Evolutionary conservation across 352 stramenopile genomes (phyloP), one percentile per base, ranked within the genome.

Genomic region (Phytophthora foliorum): DNA sequence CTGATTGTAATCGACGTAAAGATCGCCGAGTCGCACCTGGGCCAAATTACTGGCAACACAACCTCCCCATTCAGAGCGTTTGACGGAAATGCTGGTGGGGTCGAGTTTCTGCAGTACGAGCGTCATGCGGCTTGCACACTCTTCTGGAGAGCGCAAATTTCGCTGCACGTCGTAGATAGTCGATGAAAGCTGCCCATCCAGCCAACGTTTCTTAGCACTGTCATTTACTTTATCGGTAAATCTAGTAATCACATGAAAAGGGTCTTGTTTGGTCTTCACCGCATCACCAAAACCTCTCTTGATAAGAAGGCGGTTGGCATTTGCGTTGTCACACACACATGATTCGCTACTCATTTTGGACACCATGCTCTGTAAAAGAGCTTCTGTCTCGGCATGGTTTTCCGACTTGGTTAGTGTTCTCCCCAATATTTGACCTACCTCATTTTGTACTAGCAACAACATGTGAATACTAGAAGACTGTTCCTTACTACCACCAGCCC

Each of bases 391-490:
- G 6, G 29, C 10, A 31, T 57, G 31, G 16, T 57, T 57, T 25
- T 46, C 51, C 6, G 31, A 46, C 2, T 13, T 5, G 4, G 51
- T 46, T 6, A 57, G 14, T 17, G 10, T n/a, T 25, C 32, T 46
- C 11, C 11, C 27, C 14, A 57, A 5, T n/a, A 57, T 34, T 24
- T 46, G 51, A 32, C 51, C 51, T 17, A 41, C 4, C 17, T 41
- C 34, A 41, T 41, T 41, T 41, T 41, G 34, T 6, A 41, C 34
- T 41, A 54, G 17, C 39, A 69, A 24, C 25, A 69, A n/a, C 49
- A 67, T 55, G 0, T 41, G 59, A 21, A 60, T 41, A 19, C 22
- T 45, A 2, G 29, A 9, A 11, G 42, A 48, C 31, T 68, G 44
- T 1, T 55, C 32, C 41, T 69, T 69, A 4, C 19, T 59, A 0